Evolutionary conservation across 495 filamentous ascomycete species (phyloP).

Genomic region (Aspergillus ostianus): DNA sequence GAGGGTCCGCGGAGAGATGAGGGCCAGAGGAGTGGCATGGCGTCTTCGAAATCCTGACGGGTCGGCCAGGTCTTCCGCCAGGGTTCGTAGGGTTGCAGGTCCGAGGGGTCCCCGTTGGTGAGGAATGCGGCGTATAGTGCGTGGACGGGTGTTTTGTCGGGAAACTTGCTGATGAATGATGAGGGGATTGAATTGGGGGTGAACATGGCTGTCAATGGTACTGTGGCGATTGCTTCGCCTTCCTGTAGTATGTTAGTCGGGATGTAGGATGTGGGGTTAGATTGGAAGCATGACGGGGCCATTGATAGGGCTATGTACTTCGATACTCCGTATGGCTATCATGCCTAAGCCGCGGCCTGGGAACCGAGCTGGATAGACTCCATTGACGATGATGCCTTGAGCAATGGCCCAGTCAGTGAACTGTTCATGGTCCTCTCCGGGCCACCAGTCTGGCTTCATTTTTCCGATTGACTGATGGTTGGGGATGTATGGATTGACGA

Average conservation of each 20-base stretch:
- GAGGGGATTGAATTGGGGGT: conserved; percentile 57
- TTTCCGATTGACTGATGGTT: not conserved
- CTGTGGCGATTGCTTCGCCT: conserved; percentile 56
- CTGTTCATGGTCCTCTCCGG: conserved; percentile 46
- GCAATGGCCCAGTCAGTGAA: conserved; percentile 63
- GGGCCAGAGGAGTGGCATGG: conserved; percentile 72
- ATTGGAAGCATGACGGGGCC: not conserved
- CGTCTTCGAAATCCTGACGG: conserved; percentile 53
- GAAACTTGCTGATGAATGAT: conserved; percentile 39
- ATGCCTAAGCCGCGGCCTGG: conserved; percentile 72
- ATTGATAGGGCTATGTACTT: conserved; percentile 42
- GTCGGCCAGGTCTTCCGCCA: conserved; percentile 74
- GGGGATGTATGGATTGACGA: not conserved
- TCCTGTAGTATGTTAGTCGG: conserved; percentile 25
- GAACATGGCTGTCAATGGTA: conserved; percentile 63
- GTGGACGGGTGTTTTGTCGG: conserved; percentile 59
- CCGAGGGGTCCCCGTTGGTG: conserved; percentile 42
- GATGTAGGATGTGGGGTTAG: not conserved
- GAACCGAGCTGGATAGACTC: conserved; percentile 58
- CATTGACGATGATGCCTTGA: conserved; percentile 56
- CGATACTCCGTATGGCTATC: conserved; percentile 60
- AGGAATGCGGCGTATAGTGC: conserved; percentile 70
- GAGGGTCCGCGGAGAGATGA: conserved; percentile 22
- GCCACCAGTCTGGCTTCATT: conserved; percentile 38
- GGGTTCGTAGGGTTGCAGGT: conserved; percentile 34